Conservation (phyloP, 495 filamentous ascomycete genomes). For the Daldinia childiae region DNA sequence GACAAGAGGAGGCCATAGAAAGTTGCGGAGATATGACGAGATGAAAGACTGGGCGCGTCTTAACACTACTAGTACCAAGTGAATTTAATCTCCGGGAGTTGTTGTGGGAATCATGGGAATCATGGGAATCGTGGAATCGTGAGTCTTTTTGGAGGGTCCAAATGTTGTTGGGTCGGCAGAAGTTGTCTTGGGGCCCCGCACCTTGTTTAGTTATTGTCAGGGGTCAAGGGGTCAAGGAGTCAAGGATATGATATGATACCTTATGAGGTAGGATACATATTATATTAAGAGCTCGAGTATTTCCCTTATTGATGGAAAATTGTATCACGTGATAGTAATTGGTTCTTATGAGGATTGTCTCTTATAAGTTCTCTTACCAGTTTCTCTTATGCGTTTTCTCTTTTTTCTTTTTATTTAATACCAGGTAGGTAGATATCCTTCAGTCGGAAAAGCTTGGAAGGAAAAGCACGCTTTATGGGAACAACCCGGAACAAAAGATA, state of each 20-base stretch:
- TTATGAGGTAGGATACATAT: too few species aligned
- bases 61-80: constrained; percentile 16
- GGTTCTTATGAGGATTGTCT: constrained; percentile 15
- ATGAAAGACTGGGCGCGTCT: constrained; percentile 8
- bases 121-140: constrained; percentile 8
- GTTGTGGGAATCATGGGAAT: too few species aligned
- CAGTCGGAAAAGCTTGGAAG: constrained; percentile 30
- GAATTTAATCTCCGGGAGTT: constrained; percentile 33
- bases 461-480: constrained; percentile 27
- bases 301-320: constrained; percentile 18
- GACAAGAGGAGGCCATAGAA: constrained; percentile 41
- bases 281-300: neutral
- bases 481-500: constrained; percentile 28
- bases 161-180: constrained; percentile 37
- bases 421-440: constrained; percentile 20
- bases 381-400: neutral
- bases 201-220: constrained; percentile 20
- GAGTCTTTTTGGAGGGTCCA: constrained; percentile 3
- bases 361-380: neutral
- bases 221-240: constrained; percentile 2
- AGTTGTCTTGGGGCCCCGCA: constrained; percentile 39
- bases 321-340: constrained; percentile 22
- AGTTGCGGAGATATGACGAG: constrained; percentile 26
- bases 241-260: constrained; percentile 5
- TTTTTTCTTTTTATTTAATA: neutral